Conservation (phyloP, 768 basidiomycete species). For the Suillus fuscotomentosus region DNA sequence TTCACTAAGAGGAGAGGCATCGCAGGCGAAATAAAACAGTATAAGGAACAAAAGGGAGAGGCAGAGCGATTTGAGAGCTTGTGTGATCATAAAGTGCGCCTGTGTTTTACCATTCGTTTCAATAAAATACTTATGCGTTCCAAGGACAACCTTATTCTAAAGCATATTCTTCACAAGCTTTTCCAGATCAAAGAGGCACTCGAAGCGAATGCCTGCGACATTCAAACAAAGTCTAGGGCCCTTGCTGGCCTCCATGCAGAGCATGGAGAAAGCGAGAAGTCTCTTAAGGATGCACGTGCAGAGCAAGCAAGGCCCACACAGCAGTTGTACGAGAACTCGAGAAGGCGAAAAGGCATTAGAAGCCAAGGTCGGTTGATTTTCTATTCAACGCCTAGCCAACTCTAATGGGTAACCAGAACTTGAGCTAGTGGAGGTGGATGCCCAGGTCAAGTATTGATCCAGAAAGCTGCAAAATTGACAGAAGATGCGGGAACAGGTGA, state of each 20-base stretch:
- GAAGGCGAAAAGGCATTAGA: slow-evolving; percentile 87
- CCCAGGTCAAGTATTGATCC: slow-evolving; percentile 82
- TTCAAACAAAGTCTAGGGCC: slow-evolving; percentile 72
- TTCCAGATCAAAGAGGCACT: slow-evolving; percentile 88
- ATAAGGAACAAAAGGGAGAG: slow-evolving; percentile 94
- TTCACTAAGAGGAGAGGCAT: slow-evolving; percentile 94
- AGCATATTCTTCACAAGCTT: slow-evolving; percentile 82
- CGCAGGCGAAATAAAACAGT: slow-evolving; percentile 93
- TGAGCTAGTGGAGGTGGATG: slow-evolving; percentile 77
- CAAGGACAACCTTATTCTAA: slow-evolving; percentile 80
- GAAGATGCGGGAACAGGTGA: slow-evolving; percentile 68
- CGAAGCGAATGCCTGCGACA: slow-evolving; percentile 63
- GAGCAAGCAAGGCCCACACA: slow-evolving; percentile 79
- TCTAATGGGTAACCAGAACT: slow-evolving; percentile 60
- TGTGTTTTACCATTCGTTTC: neutral
- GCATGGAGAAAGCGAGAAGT: slow-evolving; percentile 70
- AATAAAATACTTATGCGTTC: slow-evolving; percentile 9
- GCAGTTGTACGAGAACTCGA: slow-evolving; percentile 83
- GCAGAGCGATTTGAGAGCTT: slow-evolving; percentile 85
- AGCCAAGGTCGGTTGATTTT: slow-evolving; percentile 55
- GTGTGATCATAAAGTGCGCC: slow-evolving; percentile 66
- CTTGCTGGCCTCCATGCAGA: slow-evolving; percentile 67
- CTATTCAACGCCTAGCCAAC: neutral
- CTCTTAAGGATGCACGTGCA: slow-evolving; percentile 68
- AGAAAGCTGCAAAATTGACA: slow-evolving; percentile 75